Evolutionary conservation across 2,329 filamentous ascomycete genomes (phyloP).

Genomic region (Clonostachys rhizophaga): DNA sequence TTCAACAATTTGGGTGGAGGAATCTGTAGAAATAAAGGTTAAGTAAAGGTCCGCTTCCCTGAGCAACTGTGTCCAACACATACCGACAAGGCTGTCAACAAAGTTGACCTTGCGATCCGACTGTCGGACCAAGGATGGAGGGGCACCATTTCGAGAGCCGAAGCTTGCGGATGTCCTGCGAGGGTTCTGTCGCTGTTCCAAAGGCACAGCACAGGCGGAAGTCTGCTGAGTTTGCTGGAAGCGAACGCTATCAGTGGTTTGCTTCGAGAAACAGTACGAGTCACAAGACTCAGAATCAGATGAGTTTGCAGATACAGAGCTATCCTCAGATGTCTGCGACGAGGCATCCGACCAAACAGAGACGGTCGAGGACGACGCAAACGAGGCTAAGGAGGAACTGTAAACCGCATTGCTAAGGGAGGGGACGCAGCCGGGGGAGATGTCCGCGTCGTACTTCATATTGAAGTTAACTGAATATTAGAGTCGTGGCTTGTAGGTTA

Average conservation of each 20-base stretch:
- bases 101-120: constrained; percentile 91
- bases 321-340: constrained; percentile 49
- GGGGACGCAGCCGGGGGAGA: constrained; percentile 46
- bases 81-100: constrained; percentile 96
- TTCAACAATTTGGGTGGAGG: constrained; percentile 94
- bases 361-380: constrained; percentile 69
- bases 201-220: constrained; percentile 42
- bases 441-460: constrained; percentile 52
- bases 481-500: constrained; percentile 13
- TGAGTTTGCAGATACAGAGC: constrained; percentile 2
- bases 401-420: constrained; percentile 53
- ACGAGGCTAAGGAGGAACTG: constrained; percentile 66
- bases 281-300: constrained; percentile 7
- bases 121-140: constrained; percentile 78
- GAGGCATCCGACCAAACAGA: constrained; percentile 75
- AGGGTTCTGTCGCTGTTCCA: constrained; percentile 61
- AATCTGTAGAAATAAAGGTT: constrained; percentile 59
- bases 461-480: constrained; percentile 26
- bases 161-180: constrained; percentile 51
- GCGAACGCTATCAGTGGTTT: constrained; percentile 8
- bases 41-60: constrained; percentile 15
- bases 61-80: constrained; percentile 40
- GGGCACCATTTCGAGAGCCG: constrained; percentile 52
- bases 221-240: constrained; percentile 15
- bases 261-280: constrained; percentile 11